phyloP scores from a whole-genome alignment of 768 basidiomycete genomes.

The Tubosaeta sp. region DNA sequence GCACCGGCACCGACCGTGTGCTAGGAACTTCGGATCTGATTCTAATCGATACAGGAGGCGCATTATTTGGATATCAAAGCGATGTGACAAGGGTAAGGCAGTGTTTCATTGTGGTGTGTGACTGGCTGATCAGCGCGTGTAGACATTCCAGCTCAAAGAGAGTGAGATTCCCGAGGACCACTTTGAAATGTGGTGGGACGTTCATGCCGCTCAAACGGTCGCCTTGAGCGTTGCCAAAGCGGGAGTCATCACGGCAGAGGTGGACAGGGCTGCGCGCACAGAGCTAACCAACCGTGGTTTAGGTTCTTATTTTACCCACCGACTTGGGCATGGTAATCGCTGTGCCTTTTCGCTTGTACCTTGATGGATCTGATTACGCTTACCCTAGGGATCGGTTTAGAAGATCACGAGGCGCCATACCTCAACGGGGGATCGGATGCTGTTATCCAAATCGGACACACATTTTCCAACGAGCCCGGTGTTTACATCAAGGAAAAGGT shows the following conservation, averaged over 20 bases:
- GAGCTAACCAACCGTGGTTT: slow-evolving; percentile 42
- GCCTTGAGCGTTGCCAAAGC: slow-evolving; percentile 47
- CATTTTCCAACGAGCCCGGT: slow-evolving; percentile 82
- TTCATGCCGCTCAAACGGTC: slow-evolving; percentile 57
- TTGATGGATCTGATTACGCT: slow-evolving; percentile 9
- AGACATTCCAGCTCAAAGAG: slow-evolving; percentile 52
- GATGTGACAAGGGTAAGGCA: slow-evolving; percentile 70
- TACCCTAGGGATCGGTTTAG: slow-evolving; percentile 70
- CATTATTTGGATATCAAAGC: slow-evolving; percentile 41
- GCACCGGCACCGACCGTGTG: slow-evolving; percentile 63
- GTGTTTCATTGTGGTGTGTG: not conserved
- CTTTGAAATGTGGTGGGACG: slow-evolving; percentile 57
- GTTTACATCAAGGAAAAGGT: slow-evolving; percentile 70
- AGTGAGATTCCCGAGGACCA: slow-evolving; percentile 31
- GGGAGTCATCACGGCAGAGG: slow-evolving; percentile 46
- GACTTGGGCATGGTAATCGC: slow-evolving; percentile 68
- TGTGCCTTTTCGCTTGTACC: slow-evolving; percentile 7
- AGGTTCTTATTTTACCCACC: slow-evolving; percentile 69
- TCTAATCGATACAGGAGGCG: slow-evolving; percentile 71
- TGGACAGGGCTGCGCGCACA: slow-evolving; percentile 61
- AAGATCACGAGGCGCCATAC: slow-evolving; percentile 81
- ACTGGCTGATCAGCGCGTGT: not conserved
- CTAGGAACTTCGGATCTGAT: slow-evolving; percentile 58
- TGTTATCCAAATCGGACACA: too few species aligned
- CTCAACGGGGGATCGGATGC: slow-evolving; percentile 62